Evolutionary conservation across 2,329 filamentous ascomycete species (phyloP).

Genomic region (Coniella vitis): DNA sequence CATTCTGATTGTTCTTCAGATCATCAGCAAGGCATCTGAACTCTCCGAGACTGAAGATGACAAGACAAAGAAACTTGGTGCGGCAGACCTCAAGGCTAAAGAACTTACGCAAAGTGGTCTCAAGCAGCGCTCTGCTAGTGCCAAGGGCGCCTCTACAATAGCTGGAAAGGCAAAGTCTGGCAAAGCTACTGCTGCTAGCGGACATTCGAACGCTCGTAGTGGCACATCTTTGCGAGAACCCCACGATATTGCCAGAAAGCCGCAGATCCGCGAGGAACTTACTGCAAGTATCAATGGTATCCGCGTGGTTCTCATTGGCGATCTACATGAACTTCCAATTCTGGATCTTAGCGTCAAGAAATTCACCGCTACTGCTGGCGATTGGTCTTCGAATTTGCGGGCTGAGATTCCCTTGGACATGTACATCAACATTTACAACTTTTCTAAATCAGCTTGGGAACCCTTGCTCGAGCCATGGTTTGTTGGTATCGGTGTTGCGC

Average conservation of each 20-base stretch:
- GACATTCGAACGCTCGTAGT: constrained; percentile 5
- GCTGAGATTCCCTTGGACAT: constrained; percentile 88
- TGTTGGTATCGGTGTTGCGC: constrained; percentile 82
- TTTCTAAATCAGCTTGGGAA: constrained; percentile 98
- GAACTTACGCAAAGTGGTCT: constrained; percentile 43
- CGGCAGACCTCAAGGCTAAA: constrained; percentile 49
- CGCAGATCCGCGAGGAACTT: constrained; percentile 61
- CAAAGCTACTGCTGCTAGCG: constrained; percentile 20
- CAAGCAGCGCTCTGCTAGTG: constrained; percentile 51
- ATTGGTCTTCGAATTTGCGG: constrained; percentile 85
- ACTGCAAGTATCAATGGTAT: constrained; percentile 82
- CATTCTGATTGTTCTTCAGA: constrained; percentile 89
- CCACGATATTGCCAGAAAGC: constrained; percentile 26
- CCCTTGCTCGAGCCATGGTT: constrained; percentile 95
- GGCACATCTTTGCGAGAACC: constrained; percentile 17
- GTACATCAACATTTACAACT: constrained; percentile 97
- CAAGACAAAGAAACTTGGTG: constrained; percentile 29
- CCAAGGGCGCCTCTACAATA: constrained; percentile 47
- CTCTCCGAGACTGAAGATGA: constrained; percentile 60
- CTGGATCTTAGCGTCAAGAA: constrained; percentile 89
- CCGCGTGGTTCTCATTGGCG: constrained; percentile 88
- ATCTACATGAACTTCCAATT: constrained; percentile 90
- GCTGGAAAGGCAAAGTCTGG: constrained; percentile 32
- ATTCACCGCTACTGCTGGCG: constrained; percentile 75
- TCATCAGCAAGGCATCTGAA: constrained; percentile 83